These are phyloP conservation scores for Lyophyllum shimeji DNA, from an alignment of 768 basidiomycete genomes.

Conservation along the genomic window DNA sequence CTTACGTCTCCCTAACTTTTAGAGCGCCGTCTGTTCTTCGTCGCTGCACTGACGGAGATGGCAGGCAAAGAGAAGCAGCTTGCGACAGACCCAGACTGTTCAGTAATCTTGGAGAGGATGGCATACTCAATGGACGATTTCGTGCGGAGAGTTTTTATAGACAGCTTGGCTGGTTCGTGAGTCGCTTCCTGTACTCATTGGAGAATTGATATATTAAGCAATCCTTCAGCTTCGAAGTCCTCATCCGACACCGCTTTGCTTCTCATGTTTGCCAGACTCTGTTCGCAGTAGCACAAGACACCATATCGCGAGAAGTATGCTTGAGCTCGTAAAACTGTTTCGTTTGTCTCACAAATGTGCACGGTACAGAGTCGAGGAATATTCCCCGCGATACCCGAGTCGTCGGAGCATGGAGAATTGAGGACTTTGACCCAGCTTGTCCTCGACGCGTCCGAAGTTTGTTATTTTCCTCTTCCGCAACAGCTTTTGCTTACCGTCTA, in stretches of 20 bases:
- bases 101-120: conserved; percentile 87
- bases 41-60: conserved; percentile 85
- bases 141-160: conserved; percentile 86
- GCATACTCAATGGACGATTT: conserved; percentile 95
- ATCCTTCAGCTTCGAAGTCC: conserved; percentile 52
- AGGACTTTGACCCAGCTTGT: conserved; percentile 63
- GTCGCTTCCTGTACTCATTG: conserved; percentile 23
- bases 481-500: neutral
- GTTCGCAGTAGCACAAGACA: conserved; percentile 63
- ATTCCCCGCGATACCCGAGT: conserved; percentile 45
- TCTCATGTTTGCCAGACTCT: conserved; percentile 96
- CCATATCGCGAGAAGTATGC: conserved; percentile 67
- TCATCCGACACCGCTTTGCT: conserved; percentile 83
- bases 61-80: conserved; percentile 85
- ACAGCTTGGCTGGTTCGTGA: conserved; percentile 86
- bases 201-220: neutral
- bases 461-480: conserved; percentile 17
- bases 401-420: conserved; percentile 62
- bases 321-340: neutral
- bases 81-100: conserved; percentile 93
- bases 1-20: conserved; percentile 12
- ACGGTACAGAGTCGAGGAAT: conserved; percentile 50
- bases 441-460: conserved; percentile 63
- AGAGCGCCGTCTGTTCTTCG: conserved; percentile 78
- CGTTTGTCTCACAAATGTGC: neutral